phyloP scores from a whole-genome alignment of 192 early-diverging fungal genomes.

The Piromyces finnis region DNA sequence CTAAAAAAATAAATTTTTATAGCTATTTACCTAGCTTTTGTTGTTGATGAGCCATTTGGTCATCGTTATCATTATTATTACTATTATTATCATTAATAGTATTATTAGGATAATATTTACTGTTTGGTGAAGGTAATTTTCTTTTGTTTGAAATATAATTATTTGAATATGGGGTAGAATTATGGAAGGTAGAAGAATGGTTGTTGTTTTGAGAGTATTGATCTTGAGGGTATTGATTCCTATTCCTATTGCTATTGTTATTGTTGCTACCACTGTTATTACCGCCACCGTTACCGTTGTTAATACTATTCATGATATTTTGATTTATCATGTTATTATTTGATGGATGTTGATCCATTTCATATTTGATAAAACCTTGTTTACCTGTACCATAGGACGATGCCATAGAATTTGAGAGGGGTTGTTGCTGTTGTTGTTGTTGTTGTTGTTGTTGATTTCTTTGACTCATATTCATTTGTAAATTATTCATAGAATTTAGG shows the following conservation, averaged over 20 bases:
- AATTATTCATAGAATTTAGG: no score
- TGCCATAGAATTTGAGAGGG: not conserved
- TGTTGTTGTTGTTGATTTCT: no score
- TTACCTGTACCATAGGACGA: not conserved
- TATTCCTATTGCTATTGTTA: no score
- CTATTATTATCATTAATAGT: not conserved
- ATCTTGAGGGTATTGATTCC: not conserved
- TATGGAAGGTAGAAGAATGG: not conserved
- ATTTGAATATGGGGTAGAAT: not conserved
- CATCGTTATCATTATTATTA: not conserved
- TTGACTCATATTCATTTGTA: no score
- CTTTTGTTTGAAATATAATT: not conserved
- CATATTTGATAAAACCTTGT: not conserved
- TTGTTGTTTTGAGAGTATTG: not conserved
- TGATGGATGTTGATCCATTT: not conserved
- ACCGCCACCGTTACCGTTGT: no score
- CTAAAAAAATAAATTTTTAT: no score
- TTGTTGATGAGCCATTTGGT: not conserved
- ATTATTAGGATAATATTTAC: not conserved
- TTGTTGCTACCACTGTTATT: not conserved
- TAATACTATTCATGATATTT: not conserved
- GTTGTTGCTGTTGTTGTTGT: no score
- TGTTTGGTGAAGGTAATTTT: not conserved
- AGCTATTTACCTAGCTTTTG: not conserved
- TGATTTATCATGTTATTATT: not conserved